Conservation (phyloP, 768 basidiomycete genomes). For the Amanita brunnescens region DNA sequence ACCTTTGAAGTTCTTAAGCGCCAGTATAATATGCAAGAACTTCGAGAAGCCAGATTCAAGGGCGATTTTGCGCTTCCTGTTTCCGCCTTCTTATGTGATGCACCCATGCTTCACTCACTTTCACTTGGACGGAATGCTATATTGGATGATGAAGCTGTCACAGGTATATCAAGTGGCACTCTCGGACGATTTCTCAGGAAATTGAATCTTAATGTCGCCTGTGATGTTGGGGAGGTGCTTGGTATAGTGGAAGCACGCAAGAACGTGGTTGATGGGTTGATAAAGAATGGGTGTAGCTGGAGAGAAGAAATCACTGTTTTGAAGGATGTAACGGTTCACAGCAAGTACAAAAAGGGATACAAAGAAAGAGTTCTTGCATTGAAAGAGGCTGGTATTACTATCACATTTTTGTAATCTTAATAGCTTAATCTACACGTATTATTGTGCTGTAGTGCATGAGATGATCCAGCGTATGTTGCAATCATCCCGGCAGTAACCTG, state of each 20-base stretch:
- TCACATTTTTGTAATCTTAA: too few species aligned
- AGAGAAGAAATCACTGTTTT: neutral
- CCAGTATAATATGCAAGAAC: neutral
- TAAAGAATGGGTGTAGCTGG: neutral
- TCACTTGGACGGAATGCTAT: neutral
- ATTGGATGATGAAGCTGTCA: neutral
- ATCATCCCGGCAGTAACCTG: too few species aligned
- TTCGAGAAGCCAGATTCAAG: neutral
- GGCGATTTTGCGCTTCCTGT: neutral
- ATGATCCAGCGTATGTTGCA: too few species aligned
- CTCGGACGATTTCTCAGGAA: neutral
- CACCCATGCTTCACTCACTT: neutral
- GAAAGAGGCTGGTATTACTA: neutral
- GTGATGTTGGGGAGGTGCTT: neutral
- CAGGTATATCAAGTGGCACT: neutral
- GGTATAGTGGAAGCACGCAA: neutral
- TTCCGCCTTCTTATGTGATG: neutral
- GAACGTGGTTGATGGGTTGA: neutral
- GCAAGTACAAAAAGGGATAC: neutral
- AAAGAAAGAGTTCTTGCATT: neutral
- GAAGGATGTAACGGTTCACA: neutral
- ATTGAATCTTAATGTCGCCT: neutral
- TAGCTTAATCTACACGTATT: too few species aligned
- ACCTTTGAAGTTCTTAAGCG: neutral
- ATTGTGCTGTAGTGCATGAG: too few species aligned